Percentiles rank a stretch among this genome's conserved stretches.
phyloP scores from a whole-genome alignment of 2,329 filamentous ascomycete genomes.

The Sporothrix globosa region DNA sequence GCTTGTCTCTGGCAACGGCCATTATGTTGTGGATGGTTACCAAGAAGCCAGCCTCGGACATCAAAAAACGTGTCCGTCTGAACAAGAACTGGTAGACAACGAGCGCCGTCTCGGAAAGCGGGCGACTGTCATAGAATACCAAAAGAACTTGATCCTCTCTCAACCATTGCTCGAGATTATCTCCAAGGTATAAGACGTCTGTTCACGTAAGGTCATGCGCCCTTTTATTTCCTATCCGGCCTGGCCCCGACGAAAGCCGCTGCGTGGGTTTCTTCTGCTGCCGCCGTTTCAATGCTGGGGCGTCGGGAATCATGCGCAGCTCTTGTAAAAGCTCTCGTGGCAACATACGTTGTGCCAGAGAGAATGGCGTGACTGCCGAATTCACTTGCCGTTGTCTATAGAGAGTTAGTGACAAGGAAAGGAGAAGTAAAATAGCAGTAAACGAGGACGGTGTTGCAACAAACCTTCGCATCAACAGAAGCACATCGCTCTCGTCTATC shows the following conservation, averaged over 20 bases:
- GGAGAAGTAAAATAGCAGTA: not conserved
- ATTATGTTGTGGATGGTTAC: constrained; percentile 97
- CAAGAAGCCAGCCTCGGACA: constrained; percentile 77
- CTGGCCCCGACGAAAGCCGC: not conserved
- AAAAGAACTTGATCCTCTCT: constrained; percentile 33
- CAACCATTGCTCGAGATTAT: constrained; percentile 18
- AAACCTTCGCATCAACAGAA: constrained; percentile 82
- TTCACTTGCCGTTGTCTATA: constrained; percentile 73
- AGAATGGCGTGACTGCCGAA: constrained; percentile 74
- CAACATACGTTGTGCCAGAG: constrained; percentile 79
- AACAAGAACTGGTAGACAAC: constrained; percentile 70
- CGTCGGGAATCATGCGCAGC: constrained; percentile 69
- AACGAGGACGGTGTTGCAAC: constrained; percentile 39
- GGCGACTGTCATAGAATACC: not conserved
- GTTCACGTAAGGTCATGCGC: constrained; percentile 45
- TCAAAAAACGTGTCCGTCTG: constrained; percentile 73
- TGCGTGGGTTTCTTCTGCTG: constrained; percentile 35
- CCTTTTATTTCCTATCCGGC: not conserved
- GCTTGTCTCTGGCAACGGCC: constrained; percentile 78
- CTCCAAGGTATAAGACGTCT: too few relatives aligned
- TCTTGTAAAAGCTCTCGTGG: constrained; percentile 83
- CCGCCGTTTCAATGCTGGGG: constrained; percentile 54
- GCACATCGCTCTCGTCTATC: constrained; percentile 82
- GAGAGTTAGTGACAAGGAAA: not conserved
- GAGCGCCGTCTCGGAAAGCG: not conserved